Evolutionary conservation across 371 early-diverging fungal species (phyloP).

Genomic region (Mucor saturninus): DNA sequence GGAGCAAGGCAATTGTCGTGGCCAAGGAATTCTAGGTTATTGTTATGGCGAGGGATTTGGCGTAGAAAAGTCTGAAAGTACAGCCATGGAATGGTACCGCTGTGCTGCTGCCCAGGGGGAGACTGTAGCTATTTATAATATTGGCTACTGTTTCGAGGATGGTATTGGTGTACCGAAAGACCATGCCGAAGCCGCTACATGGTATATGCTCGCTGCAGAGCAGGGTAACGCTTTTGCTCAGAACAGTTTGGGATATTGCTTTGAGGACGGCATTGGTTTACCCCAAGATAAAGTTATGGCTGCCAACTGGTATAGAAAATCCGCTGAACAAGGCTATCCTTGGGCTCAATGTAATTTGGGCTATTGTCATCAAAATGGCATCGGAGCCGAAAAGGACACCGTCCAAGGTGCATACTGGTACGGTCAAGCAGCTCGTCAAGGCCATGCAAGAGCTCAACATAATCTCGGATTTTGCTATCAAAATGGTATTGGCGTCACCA

Average conservation of each 20-base stretch:
- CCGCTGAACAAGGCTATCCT: constrained; percentile 65
- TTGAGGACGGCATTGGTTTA: constrained; percentile 79
- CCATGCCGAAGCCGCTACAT: constrained; percentile 69
- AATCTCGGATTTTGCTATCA: constrained; percentile 90
- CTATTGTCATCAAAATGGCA: constrained; percentile 85
- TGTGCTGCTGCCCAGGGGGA: constrained; percentile 69
- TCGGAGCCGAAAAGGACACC: constrained; percentile 71
- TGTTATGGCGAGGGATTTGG: constrained; percentile 86
- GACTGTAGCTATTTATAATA: constrained; percentile 81
- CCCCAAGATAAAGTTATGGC: constrained; percentile 49
- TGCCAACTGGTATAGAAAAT: constrained; percentile 72
- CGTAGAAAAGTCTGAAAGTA: constrained; percentile 67
- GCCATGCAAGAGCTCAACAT: constrained; percentile 85
- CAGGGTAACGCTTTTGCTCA: constrained; percentile 86
- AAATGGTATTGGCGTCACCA: constrained; percentile 77
- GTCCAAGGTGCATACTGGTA: constrained; percentile 78
- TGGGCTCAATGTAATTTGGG: constrained; percentile 81
- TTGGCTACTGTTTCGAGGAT: constrained; percentile 85
- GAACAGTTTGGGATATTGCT: constrained; percentile 82
- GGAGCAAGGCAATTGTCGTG: constrained; percentile 68
- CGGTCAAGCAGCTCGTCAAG: constrained; percentile 75
- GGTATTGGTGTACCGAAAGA: constrained; percentile 79
- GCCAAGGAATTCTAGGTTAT: constrained; percentile 74
- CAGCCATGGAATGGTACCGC: constrained; percentile 77
- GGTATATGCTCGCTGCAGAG: constrained; percentile 77